phyloP scores from a whole-genome alignment of 257 asterid genomes.

The Marsdenia floribunda region DNA sequence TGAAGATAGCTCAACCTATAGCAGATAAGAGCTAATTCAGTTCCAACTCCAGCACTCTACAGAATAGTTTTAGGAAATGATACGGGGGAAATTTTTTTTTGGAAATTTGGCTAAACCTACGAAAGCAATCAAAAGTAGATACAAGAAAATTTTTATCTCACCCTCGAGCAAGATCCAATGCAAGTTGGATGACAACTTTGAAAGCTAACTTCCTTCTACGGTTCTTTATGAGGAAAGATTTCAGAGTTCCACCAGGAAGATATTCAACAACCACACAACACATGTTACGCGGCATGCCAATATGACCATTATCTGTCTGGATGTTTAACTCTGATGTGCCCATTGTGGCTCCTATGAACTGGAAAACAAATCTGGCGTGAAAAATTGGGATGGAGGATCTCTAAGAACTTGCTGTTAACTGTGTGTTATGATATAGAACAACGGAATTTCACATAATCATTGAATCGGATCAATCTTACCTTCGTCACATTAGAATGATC shows the following conservation, averaged over 20 bases:
- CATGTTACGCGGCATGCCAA: slow-evolving; percentile 50
- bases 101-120: slow-evolving; percentile 1
- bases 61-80: neutral
- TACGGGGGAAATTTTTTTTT: neutral
- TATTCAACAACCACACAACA: slow-evolving; percentile 80
- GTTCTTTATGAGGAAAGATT: slow-evolving; percentile 68
- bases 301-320: slow-evolving; percentile 57
- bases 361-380: slow-evolving; percentile 17
- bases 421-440: neutral
- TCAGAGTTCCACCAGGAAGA: slow-evolving; percentile 73
- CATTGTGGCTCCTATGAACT: slow-evolving; percentile 82
- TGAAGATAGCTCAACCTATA: slow-evolving; percentile 75
- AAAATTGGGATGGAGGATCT: neutral
- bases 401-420: neutral
- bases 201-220: slow-evolving; percentile 64
- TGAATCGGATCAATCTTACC: slow-evolving; percentile 33
- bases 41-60: neutral
- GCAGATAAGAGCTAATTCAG: neutral
- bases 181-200: slow-evolving; percentile 73
- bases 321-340: slow-evolving; percentile 52
- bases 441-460: neutral
- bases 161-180: slow-evolving; percentile 85
- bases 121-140: neutral
- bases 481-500: slow-evolving; percentile 89
- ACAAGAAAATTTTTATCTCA: slow-evolving; percentile 17